Evolutionary conservation across 2,329 filamentous ascomycete genomes (phyloP).

Genomic region (Aspergillus clavatus): DNA sequence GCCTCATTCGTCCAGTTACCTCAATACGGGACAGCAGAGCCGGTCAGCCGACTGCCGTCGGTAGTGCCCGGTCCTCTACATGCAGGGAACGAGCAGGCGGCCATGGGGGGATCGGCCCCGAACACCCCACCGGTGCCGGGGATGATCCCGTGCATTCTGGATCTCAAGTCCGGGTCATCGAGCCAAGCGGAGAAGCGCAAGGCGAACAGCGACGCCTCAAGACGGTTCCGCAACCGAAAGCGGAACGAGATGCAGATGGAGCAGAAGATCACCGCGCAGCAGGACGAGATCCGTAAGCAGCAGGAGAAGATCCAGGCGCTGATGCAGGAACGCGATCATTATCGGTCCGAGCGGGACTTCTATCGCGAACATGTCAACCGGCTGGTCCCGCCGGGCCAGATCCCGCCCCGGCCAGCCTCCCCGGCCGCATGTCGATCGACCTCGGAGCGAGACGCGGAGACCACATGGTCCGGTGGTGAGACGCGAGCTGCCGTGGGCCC

Average conservation of each 20-base stretch:
- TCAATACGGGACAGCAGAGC: constrained; percentile 24
- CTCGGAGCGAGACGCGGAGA: constrained; percentile 10
- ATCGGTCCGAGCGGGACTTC: constrained; percentile 38
- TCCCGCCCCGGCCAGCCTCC: constrained; percentile 29
- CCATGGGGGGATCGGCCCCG: constrained; percentile 10
- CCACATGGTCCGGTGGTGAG: constrained; percentile 10
- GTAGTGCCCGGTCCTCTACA: constrained; percentile 18
- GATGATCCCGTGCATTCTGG: constrained; percentile 37
- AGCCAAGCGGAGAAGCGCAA: constrained; percentile 40
- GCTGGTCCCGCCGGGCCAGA: constrained; percentile 21
- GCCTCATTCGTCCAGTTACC: constrained; percentile 15
- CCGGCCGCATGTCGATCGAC: constrained; percentile 17
- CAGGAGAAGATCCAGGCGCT: constrained; percentile 31
- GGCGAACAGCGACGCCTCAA: constrained; percentile 41
- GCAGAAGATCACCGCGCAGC: constrained; percentile 33
- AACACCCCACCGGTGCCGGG: constrained; percentile 14
- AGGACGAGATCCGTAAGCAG: constrained; percentile 35
- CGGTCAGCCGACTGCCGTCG: constrained; percentile 21
- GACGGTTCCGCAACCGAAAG: constrained; percentile 40
- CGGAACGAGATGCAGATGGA: constrained; percentile 38
- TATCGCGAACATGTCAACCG: constrained; percentile 33
- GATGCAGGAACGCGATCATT: constrained; percentile 35
- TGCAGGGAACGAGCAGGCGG: constrained; percentile 15
- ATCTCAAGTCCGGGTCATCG: constrained; percentile 39
- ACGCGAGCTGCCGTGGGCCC: not conserved